Conservation (phyloP, 2,329 filamentous ascomycete species). For the Alternaria panax region DNA sequence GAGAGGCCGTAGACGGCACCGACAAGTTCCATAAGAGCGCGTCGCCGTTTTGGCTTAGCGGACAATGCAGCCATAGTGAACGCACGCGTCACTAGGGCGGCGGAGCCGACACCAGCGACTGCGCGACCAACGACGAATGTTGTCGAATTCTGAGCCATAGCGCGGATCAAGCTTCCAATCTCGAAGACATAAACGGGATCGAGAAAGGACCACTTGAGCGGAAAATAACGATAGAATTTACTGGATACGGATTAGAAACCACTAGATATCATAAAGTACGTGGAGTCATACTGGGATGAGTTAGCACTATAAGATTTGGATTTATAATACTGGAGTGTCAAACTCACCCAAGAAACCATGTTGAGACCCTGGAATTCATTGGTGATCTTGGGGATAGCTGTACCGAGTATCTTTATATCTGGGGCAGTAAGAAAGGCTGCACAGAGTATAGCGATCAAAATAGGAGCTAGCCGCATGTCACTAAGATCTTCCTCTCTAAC, state of each 20-base stretch:
- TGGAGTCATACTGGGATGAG: slow-evolving; percentile 23
- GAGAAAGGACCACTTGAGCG: slow-evolving; percentile 49
- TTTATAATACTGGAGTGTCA: neutral
- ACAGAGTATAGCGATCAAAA: neutral
- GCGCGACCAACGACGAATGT: slow-evolving; percentile 52
- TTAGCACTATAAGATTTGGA: neutral
- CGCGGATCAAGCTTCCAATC: slow-evolving; percentile 63
- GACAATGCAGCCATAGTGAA: slow-evolving; percentile 54
- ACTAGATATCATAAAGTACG: slow-evolving; percentile 55
- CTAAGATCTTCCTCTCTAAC: slow-evolving; percentile 1
- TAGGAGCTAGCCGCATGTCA: neutral
- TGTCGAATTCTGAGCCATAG: slow-evolving; percentile 44
- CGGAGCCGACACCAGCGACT: slow-evolving; percentile 49
- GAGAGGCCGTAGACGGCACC: slow-evolving; percentile 48
- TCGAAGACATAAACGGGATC: slow-evolving; percentile 58
- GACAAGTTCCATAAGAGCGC: slow-evolving; percentile 48
- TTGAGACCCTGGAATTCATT: slow-evolving; percentile 33
- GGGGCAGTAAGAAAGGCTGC: slow-evolving; percentile 16
- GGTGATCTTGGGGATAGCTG: slow-evolving; percentile 40
- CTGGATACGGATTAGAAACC: slow-evolving; percentile 57
- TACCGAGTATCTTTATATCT: slow-evolving; percentile 32
- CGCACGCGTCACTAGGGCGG: slow-evolving; percentile 43
- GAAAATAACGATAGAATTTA: slow-evolving; percentile 56
- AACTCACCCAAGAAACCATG: slow-evolving; percentile 29
- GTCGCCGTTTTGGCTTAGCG: slow-evolving; percentile 51